Base-by-base conservation (phyloP, 2,329 filamentous ascomycete species). In the Ophiostoma himal-ulmi region DNA sequence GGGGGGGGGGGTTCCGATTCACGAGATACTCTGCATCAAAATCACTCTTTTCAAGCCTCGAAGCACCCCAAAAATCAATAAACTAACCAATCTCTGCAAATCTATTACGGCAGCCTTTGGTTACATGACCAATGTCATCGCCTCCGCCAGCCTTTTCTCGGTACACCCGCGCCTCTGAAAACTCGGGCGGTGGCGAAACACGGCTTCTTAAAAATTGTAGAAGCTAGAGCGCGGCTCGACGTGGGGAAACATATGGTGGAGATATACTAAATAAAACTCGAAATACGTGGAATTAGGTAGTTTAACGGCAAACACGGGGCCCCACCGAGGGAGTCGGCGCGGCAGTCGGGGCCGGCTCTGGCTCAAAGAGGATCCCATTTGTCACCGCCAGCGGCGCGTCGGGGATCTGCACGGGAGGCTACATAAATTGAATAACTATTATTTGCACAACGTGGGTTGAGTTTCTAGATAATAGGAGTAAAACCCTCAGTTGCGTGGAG, bases 301-400 rank as follows among this genome's bases (percentile, higher is more conserved):
- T 57, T 57, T 26, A 57, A 57, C 52, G 52, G 52, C 52, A 57
- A 26, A 26, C 30, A 20, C 26, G 30, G 26, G 57, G 57, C 5
- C 26, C 57, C 57, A 30, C 57, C 57, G 13, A 62, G 57, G 30
- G 30, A 20, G 60, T 64, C 60, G 60, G 60, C 26, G 30, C 60
- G 60, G 60, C 34, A 36, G 60, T 64, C 60, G 60, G 60, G 30
- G 60, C 30, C 30, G 60, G 30, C 14, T 10, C 34, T 37, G 34
- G 34, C 30, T 5, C 2, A 37, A 37, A 37, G 60, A 20, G 60
- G 60, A 37, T n/a, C 30, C 60, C 30, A 64, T 37, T 37, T 36
- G 60, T 37, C 57, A 62, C 57, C 7, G 57, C 14, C 10, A 30
- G 60, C 60, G 60, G 60, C 60, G 60, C 52, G 60, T 64, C 60